Percentiles rank a stretch among this genome's conserved stretches.
phyloP scores from a whole-genome alignment of 495 filamentous ascomycete genomes.

The Neurospora sp. region DNA sequence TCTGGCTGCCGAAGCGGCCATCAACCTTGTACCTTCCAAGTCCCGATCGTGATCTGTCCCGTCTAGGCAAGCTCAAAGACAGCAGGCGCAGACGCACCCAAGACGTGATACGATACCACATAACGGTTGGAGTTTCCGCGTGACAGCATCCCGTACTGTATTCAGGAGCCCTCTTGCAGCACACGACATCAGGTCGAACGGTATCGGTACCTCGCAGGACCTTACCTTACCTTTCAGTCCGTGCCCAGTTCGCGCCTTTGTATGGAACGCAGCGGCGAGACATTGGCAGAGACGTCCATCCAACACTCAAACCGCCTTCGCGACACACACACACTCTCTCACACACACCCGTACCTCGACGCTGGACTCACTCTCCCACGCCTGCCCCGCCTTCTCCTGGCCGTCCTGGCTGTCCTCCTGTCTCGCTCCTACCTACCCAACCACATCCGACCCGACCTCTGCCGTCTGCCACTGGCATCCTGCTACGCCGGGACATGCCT shows the following conservation, averaged over 20 bases:
- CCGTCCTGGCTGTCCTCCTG: not conserved
- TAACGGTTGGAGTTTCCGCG: not conserved
- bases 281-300: not conserved
- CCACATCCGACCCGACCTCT: not conserved
- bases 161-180: not conserved
- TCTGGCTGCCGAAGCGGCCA: not conserved
- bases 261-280: not conserved
- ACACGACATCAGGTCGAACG: not conserved
- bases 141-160: not conserved
- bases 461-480: not conserved
- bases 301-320: not conserved
- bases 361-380: not conserved
- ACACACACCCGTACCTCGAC: not conserved
- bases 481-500: not conserved
- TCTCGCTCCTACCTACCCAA: not conserved
- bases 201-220: not conserved
- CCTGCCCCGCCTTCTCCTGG: not conserved
- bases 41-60: not conserved
- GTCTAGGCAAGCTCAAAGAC: not conserved
- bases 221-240: not conserved
- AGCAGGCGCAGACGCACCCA: not conserved
- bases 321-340: slow-evolving; percentile 2
- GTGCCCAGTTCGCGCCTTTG: not conserved
- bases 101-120: not conserved
- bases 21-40: not conserved